phyloP scores from a whole-genome alignment of 2,329 filamentous ascomycete genomes.

The Blumeria hordei region DNA sequence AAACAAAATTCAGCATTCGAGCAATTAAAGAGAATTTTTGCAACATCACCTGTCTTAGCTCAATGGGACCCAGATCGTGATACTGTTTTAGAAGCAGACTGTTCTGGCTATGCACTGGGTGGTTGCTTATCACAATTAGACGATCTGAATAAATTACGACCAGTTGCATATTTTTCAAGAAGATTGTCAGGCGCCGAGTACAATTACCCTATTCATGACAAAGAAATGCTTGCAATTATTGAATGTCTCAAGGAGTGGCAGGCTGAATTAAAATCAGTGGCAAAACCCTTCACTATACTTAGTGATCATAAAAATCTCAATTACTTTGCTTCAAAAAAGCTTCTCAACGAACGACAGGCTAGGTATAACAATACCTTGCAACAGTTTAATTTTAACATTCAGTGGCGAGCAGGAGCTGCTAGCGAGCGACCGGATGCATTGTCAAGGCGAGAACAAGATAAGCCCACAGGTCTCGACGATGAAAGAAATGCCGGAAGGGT shows the following conservation, averaged over 20 bases:
- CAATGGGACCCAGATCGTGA: background rate
- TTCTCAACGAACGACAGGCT: background rate
- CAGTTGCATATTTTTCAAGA: background rate
- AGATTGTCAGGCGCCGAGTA: background rate
- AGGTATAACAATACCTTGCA: background rate
- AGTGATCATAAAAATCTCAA: background rate
- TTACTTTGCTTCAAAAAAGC: background rate
- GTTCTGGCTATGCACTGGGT: background rate
- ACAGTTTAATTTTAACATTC: background rate
- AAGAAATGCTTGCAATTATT: background rate
- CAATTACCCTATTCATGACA: background rate
- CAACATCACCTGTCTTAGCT: background rate
- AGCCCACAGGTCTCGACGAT: background rate
- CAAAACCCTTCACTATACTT: background rate
- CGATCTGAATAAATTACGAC: background rate
- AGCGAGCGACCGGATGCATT: background rate
- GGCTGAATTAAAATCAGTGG: background rate
- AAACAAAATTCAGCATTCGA: background rate
- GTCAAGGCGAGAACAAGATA: background rate
- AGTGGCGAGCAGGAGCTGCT: background rate
- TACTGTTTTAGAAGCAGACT: background rate
- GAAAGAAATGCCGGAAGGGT: background rate
- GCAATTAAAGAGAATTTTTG: background rate
- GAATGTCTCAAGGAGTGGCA: background rate
- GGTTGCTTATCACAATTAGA: background rate